Conservation (phyloP, 176 grass and related monocot species). For the Musa troglodytarum region DNA sequence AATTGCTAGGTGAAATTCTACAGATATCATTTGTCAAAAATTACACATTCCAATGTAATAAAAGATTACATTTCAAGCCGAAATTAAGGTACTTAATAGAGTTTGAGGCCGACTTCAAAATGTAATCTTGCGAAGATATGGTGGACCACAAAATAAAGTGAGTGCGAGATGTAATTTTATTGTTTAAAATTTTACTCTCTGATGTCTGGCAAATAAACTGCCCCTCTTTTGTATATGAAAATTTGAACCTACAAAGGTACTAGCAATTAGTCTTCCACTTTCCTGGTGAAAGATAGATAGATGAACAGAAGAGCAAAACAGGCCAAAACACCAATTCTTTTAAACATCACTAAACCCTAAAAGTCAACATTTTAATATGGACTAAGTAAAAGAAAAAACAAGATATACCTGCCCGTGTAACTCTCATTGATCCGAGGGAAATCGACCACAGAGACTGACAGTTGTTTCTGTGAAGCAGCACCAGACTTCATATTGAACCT, state of each 20-base stretch:
- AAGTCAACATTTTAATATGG: background rate
- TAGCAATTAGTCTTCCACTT: too few relatives aligned
- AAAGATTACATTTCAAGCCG: too few relatives aligned
- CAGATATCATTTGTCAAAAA: background rate
- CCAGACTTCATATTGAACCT: conserved; percentile 86
- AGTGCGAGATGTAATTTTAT: too few relatives aligned
- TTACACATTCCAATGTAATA: background rate
- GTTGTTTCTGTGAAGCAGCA: conserved; percentile 68
- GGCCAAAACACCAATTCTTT: background rate
- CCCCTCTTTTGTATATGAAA: background rate
- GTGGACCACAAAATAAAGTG: too few relatives aligned
- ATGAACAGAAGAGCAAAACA: too few relatives aligned
- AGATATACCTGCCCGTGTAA: conserved; percentile 64
- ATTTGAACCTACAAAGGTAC: too few relatives aligned
- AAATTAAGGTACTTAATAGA: too few relatives aligned
- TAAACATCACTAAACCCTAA: background rate
- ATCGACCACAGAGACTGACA: conserved; percentile 81
- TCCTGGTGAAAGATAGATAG: too few relatives aligned
- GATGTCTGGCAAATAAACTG: background rate
- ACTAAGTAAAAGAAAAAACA: background rate
- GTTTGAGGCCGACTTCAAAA: too few relatives aligned
- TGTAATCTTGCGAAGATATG: too few relatives aligned
- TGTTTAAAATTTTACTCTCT: background rate
- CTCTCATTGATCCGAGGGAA: conserved; percentile 90
- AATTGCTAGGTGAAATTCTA: background rate